phyloP scores from a whole-genome alignment of 2,329 filamentous ascomycete species.

The Eurotiales sp. region DNA sequence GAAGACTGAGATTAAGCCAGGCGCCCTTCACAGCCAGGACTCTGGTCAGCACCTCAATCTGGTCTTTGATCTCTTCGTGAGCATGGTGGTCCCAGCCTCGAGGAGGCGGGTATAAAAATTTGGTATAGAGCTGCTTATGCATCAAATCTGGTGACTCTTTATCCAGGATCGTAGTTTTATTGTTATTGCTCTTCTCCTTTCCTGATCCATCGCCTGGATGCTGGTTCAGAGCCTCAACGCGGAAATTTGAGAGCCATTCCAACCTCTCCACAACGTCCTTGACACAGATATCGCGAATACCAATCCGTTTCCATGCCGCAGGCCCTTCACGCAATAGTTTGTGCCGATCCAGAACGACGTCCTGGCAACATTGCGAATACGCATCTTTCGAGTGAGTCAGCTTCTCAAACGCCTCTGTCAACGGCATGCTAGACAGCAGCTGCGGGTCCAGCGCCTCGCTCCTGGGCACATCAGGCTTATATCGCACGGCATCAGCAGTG shows the following conservation, averaged over 20 bases:
- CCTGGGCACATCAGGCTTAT: constrained; percentile 21
- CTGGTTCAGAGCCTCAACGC: constrained; percentile 28
- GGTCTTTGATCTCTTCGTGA: constrained; percentile 37
- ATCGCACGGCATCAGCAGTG: constrained; percentile 34
- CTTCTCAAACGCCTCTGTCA: constrained; percentile 31
- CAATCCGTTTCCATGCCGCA: constrained; percentile 38
- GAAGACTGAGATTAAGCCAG: constrained; percentile 47
- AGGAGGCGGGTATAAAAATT: constrained; percentile 36
- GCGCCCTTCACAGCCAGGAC: constrained; percentile 41
- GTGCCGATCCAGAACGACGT: constrained; percentile 33
- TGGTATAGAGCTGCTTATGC: constrained; percentile 33
- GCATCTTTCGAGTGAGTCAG: constrained; percentile 33
- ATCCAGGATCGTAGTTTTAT: constrained; percentile 34
- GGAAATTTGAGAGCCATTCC: constrained; percentile 29
- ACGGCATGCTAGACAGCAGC: constrained; percentile 23
- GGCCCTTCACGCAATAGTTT: constrained; percentile 37
- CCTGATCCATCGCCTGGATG: not conserved
- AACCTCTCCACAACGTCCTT: constrained; percentile 32
- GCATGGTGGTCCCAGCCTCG: constrained; percentile 20
- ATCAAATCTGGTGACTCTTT: constrained; percentile 29
- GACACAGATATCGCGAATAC: constrained; percentile 36
- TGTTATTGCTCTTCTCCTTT: constrained; percentile 20
- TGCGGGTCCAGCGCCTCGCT: constrained; percentile 17
- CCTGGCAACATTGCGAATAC: constrained; percentile 31
- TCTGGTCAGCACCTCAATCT: constrained; percentile 44